Evolutionary conservation across 805 yeast genomes (phyloP).

Genomic region (Scheffersomyces spartinae): DNA sequence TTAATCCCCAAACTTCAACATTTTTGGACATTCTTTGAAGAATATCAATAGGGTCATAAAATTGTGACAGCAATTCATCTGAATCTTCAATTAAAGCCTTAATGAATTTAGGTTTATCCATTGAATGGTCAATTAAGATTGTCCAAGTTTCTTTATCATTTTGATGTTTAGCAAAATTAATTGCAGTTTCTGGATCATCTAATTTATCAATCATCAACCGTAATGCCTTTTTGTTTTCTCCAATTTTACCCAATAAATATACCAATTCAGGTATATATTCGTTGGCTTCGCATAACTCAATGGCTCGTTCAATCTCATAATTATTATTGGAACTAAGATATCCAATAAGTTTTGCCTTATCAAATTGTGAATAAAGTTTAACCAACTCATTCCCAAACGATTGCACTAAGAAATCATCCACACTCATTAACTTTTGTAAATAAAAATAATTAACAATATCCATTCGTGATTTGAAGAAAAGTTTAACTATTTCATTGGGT

Average conservation of each 20-base stretch:
- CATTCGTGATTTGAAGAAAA: conserved; percentile 31
- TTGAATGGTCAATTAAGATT: conserved; percentile 57
- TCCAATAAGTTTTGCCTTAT: conserved; percentile 40
- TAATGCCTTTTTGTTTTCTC: conserved; percentile 68
- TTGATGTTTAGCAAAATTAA: conserved; percentile 58
- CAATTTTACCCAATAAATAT: conserved; percentile 69
- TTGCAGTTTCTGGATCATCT: conserved; percentile 71
- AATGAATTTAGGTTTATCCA: conserved; percentile 65
- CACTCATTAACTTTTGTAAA: conserved; percentile 42
- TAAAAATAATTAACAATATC: conserved; percentile 51
- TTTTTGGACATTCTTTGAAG: conserved; percentile 51
- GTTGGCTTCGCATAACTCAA: conserved; percentile 46
- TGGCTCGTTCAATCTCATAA: conserved; percentile 60
- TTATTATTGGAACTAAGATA: conserved; percentile 51
- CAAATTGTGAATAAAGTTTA: conserved; percentile 50
- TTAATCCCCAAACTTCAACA: conserved; percentile 55
- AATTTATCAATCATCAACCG: conserved; percentile 65
- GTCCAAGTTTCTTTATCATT: conserved; percentile 77
- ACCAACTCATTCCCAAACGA: conserved; percentile 61
- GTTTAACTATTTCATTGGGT: conserved; percentile 38
- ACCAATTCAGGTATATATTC: conserved; percentile 62
- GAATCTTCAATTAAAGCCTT: conserved; percentile 60
- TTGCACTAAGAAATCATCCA: conserved; percentile 44
- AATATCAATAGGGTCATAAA: conserved; percentile 55
- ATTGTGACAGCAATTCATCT: conserved; percentile 36